Base-by-base conservation (phyloP, 169 alveolate species). In the Cryptosporidium viatorum region DNA sequence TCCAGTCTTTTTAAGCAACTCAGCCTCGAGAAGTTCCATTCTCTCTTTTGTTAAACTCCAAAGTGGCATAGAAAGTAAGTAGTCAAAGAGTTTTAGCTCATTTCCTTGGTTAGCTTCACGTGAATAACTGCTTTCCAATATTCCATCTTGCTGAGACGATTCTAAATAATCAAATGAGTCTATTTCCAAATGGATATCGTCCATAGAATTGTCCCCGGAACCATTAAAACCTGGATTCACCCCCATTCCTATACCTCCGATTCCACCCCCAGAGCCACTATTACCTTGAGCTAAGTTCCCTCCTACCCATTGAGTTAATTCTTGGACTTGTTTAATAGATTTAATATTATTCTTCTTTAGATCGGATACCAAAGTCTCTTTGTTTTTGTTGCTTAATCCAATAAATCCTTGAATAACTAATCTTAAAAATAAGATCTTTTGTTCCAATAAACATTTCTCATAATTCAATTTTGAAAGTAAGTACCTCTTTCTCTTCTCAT, bases 31-130 rank as follows among this genome's bases (percentile, higher is more conserved):
- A 12, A 80, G 52, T 3, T 95, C 97, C 52, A 98, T 98, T 91
- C 94, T 96, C 91, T 98, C 99, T 14, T 94, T 94, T 9, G 99
- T 97, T 35, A 98, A 94, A 59, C 96, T 94, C 96, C 98, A 96
- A 84, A 98, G 93, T 31, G 99, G 98, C 99, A 97, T 96, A 48
- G 96, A 95, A 48, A 97, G 95, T 84, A 98, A 94, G 86, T 98
- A 98, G 93, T 98, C 98, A 94, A 94, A 98, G 86, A 95, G 98
- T 41, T 70, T 74, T 21, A 58, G 55, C 74, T 89, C 91, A 21
- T 45, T 35, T n/a, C 59, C 89, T 35, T 86, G 59, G 48, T 41
- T 16, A 12, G 18, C 12, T 26, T 55, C 67, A 9, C 35, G 37
- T 21, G 67, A 55, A 26, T 55, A 55, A 26, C 35, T 26, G 12